These are phyloP conservation scores for Metschnikowia lunata DNA, from an alignment of 805 yeast species.

Conservation along the genomic window DNA sequence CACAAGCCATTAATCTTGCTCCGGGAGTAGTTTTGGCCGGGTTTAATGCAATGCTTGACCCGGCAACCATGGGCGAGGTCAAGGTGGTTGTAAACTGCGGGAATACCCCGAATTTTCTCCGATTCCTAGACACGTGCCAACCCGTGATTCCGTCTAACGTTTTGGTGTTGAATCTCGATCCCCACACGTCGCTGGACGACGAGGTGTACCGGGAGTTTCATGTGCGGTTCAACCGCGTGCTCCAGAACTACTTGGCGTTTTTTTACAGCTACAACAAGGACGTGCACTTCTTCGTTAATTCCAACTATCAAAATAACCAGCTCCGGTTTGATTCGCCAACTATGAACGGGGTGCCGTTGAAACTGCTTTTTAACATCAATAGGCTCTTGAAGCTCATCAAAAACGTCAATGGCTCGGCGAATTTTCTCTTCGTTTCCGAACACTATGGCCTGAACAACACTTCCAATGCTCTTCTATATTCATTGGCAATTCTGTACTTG, in stretches of 20 bases:
- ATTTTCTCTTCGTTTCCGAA: constrained; percentile 32
- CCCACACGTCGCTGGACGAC: constrained; percentile 19
- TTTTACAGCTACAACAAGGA: constrained; percentile 34
- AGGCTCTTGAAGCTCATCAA: constrained; percentile 33
- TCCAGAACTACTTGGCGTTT: constrained; percentile 35
- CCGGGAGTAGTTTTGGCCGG: constrained; percentile 14
- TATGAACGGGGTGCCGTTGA: constrained; percentile 34
- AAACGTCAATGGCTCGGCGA: constrained; percentile 28
- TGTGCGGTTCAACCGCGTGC: constrained; percentile 27
- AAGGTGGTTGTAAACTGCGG: constrained; percentile 40
- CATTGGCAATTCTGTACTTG: constrained; percentile 32
- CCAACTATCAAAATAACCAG: constrained; percentile 17
- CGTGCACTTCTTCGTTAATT: constrained; percentile 25
- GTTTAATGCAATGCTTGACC: constrained; percentile 7
- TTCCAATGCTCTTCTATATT: constrained; percentile 22
- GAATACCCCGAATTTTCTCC: constrained; percentile 27
- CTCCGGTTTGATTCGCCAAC: constrained; percentile 30
- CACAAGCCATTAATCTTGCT: constrained; percentile 10
- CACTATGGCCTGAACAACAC: constrained; percentile 21
- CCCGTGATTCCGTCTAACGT: constrained; percentile 33
- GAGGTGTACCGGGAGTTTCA: constrained; percentile 25
- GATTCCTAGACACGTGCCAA: constrained; percentile 18
- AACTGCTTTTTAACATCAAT: constrained; percentile 34
- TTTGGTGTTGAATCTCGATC: constrained; percentile 36
- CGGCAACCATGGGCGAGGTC: constrained; percentile 19